Evolutionary conservation across 2,329 filamentous ascomycete species (phyloP).

Genomic region (Elsinoe arachidis): DNA sequence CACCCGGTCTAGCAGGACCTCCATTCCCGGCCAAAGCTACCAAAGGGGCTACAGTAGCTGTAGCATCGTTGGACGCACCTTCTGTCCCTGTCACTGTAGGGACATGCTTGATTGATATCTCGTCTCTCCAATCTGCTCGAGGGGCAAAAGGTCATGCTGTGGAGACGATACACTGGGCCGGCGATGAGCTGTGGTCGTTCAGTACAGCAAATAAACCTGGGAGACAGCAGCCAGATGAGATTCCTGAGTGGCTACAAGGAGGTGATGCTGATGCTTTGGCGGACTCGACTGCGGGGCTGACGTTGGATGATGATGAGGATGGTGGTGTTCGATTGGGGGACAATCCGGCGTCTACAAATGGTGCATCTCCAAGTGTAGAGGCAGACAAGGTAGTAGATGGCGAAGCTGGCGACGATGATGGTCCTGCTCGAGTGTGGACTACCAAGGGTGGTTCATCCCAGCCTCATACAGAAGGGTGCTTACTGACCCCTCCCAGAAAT

Average conservation of each 20-base stretch:
- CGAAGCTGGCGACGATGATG: constrained; percentile 21
- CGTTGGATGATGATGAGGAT: constrained; percentile 36
- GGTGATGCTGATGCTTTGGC: constrained; percentile 29
- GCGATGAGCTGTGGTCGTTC: constrained; percentile 62
- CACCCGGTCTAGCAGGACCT: constrained; percentile 55
- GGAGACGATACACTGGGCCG: constrained; percentile 57
- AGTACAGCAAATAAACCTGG: constrained; percentile 47
- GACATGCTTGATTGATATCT: constrained; percentile 55
- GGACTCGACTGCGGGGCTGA: constrained; percentile 35
- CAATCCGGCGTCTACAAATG: background rate
- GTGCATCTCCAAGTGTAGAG: constrained; percentile 1
- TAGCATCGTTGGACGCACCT: constrained; percentile 51
- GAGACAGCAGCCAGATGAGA: constrained; percentile 41
- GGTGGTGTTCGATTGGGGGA: constrained; percentile 39
- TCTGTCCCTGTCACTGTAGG: constrained; percentile 57
- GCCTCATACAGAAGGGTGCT: constrained; percentile 12
- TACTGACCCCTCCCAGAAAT: constrained; percentile 44
- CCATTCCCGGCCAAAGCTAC: constrained; percentile 53
- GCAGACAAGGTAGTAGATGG: constrained; percentile 17
- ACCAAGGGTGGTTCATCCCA: constrained; percentile 40
- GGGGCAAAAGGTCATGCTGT: constrained; percentile 58
- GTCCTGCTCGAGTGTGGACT: constrained; percentile 45
- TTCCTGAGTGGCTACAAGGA: constrained; percentile 42
- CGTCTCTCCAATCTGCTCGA: constrained; percentile 45
- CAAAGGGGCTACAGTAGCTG: constrained; percentile 53